Conservation (phyloP, 257 asterid species). For the Scutellaria barbata region DNA sequence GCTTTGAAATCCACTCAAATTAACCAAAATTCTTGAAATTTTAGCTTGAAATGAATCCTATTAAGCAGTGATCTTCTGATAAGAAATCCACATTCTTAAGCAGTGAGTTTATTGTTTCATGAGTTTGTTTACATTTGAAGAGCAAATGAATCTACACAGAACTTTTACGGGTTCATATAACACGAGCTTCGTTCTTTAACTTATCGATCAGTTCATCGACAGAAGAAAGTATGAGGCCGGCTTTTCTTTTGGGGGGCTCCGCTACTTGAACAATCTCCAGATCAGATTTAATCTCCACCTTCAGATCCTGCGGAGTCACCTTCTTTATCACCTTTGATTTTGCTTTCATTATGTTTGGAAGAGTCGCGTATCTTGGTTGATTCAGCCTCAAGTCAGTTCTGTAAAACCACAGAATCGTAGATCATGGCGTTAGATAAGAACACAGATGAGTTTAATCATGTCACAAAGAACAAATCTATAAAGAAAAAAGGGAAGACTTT, state of each 20-base stretch:
- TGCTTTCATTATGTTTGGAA: constrained; percentile 97
- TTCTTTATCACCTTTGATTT: constrained; percentile 84
- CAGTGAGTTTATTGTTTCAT: neutral
- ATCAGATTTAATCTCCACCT: constrained; percentile 71
- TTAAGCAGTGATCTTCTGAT: neutral
- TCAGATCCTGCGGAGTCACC: constrained; percentile 69
- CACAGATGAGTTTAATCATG: no score
- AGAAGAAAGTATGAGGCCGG: constrained; percentile 79
- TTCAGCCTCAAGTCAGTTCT: constrained; percentile 92
- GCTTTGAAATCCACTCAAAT: no score
- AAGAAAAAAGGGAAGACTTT: constrained; percentile 17
- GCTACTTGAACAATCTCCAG: constrained; percentile 76
- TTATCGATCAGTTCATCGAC: constrained; percentile 92
- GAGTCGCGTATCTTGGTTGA: constrained; percentile 95
- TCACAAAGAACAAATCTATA: neutral
- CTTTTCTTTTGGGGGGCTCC: constrained; percentile 92
- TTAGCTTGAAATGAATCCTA: neutral
- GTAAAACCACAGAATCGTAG: constrained; percentile 32
- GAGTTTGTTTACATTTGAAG: neutral
- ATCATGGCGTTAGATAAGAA: no score
- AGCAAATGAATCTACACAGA: neutral
- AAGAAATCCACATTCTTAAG: constrained; percentile 2
- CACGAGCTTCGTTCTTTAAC: constrained; percentile 81
- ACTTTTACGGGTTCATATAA: constrained; percentile 45
- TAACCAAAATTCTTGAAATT: no score